Conservation (phyloP, 2,329 filamentous ascomycete species). For the Pleoardoris graminearum region DNA sequence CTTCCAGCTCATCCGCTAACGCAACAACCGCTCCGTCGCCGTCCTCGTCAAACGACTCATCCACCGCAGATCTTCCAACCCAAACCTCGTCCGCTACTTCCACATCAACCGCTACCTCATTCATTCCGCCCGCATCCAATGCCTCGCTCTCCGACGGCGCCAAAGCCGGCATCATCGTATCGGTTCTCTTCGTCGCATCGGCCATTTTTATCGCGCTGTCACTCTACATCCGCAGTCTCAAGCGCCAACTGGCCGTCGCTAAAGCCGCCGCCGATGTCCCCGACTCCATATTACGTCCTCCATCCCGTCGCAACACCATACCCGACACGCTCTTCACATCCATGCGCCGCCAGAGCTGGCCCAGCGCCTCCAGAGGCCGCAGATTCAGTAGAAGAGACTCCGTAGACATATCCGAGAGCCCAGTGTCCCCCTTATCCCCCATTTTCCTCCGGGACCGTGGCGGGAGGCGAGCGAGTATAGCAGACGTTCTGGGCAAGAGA, state of each 20-base stretch:
- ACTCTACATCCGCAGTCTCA: constrained; percentile 34
- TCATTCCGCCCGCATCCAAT: constrained; percentile 9
- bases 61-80: not conserved
- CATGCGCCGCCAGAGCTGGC: constrained; percentile 4
- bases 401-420: constrained; percentile 1
- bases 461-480: constrained; percentile 7
- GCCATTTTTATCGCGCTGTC: constrained; percentile 18
- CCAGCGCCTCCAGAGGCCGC: not conserved
- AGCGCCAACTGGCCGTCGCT: constrained; percentile 23
- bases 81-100: constrained; percentile 4
- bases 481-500: constrained; percentile 22
- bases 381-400: constrained; percentile 2
- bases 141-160: constrained; percentile 22
- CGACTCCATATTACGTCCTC: constrained; percentile 15
- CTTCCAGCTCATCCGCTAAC: not conserved
- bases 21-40: not conserved
- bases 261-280: constrained; percentile 22
- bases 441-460: constrained; percentile 2
- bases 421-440: constrained; percentile 19
- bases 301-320: constrained; percentile 6
- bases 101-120: constrained; percentile 18
- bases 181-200: constrained; percentile 17
- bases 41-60: not conserved
- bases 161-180: constrained; percentile 29
- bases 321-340: constrained; percentile 2